Evolutionary conservation across 2,329 filamentous ascomycete species (phyloP).

Genomic region (Torrubiellomyces zombiae): DNA sequence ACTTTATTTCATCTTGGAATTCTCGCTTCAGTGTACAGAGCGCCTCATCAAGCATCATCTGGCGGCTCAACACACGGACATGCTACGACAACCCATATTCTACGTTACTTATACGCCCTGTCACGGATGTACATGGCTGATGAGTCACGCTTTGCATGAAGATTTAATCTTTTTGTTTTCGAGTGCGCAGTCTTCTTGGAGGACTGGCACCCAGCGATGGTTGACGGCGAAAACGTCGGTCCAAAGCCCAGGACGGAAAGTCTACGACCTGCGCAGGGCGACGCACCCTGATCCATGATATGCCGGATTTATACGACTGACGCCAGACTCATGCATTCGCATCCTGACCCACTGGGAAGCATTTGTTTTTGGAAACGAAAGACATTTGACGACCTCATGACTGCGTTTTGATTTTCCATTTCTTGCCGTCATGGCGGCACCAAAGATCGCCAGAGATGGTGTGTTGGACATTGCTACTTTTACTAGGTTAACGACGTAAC

Average conservation of each 20-base stretch:
- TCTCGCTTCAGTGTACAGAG: too few relatives aligned
- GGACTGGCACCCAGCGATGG: slow-evolving; percentile 5
- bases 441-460: slow-evolving; percentile 15
- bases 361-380: slow-evolving; percentile 10
- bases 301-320: too few relatives aligned
- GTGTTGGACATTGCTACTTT: slow-evolving; percentile 18
- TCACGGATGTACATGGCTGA: slow-evolving; percentile 25
- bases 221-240: too few relatives aligned
- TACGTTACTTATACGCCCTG: slow-evolving; percentile 16
- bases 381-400: slow-evolving; percentile 18
- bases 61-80: slow-evolving; percentile 21
- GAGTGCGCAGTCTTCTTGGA: slow-evolving; percentile 1
- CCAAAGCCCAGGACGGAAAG: too few relatives aligned
- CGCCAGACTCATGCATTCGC: slow-evolving; percentile 8
- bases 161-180: slow-evolving; percentile 5
- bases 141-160: slow-evolving; percentile 26
- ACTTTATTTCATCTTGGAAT: too few relatives aligned
- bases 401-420: slow-evolving; percentile 8
- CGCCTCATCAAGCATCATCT: too few relatives aligned
- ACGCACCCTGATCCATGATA: too few relatives aligned
- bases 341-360: slow-evolving; percentile 10
- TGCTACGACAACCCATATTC: slow-evolving; percentile 20
- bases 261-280: too few relatives aligned
- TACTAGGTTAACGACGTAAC: slow-evolving; percentile 22
- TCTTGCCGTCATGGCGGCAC: slow-evolving; percentile 10